A percentile compares a stretch with the other conserved stretches of the same genome.
Evolutionary conservation across 495 filamentous ascomycete genomes (phyloP).

Genomic region (Margaritispora aquatica): DNA sequence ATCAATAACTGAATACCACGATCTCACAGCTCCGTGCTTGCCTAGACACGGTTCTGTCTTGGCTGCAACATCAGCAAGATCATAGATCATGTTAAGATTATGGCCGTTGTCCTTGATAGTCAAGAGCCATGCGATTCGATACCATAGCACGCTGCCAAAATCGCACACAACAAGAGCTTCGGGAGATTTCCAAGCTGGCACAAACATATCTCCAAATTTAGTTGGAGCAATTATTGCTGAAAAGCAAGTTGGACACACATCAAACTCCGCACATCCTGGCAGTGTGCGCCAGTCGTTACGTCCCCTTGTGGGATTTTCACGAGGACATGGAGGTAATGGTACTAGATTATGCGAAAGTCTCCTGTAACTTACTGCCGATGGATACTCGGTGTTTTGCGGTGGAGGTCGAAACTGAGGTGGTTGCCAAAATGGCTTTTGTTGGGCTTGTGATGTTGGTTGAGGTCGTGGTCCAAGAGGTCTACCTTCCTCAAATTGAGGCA

Average conservation of each 20-base stretch:
- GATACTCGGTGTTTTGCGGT: slow-evolving; percentile 12
- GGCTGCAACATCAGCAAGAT: slow-evolving; percentile 39
- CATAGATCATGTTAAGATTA: slow-evolving; percentile 48
- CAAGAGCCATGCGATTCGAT: slow-evolving; percentile 60
- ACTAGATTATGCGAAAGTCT: slow-evolving; percentile 23
- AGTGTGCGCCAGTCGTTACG: slow-evolving; percentile 64
- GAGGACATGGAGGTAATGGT: slow-evolving; percentile 46
- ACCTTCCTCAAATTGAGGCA: slow-evolving; percentile 13
- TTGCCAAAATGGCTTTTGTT: slow-evolving; percentile 14
- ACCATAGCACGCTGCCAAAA: slow-evolving; percentile 55
- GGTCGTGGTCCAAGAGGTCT: slow-evolving; percentile 8
- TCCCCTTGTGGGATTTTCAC: slow-evolving; percentile 39
- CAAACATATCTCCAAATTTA: slow-evolving; percentile 45
- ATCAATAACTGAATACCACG: slow-evolving; percentile 58
- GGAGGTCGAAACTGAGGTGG: slow-evolving; percentile 22
- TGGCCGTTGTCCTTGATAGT: slow-evolving; percentile 49
- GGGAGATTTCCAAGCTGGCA: slow-evolving; percentile 36
- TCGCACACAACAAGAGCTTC: slow-evolving; percentile 45
- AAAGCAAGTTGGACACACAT: slow-evolving; percentile 59
- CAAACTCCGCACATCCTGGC: slow-evolving; percentile 44
- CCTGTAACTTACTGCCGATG: slow-evolving; percentile 21
- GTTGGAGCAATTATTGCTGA: slow-evolving; percentile 48
- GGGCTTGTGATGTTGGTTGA: background rate
- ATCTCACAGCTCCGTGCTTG: slow-evolving; percentile 34
- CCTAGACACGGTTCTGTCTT: slow-evolving; percentile 44